These are phyloP conservation scores for Rhizopus arrhizus DNA, from an alignment of 371 early-diverging fungal species.

Conservation along the genomic window DNA sequence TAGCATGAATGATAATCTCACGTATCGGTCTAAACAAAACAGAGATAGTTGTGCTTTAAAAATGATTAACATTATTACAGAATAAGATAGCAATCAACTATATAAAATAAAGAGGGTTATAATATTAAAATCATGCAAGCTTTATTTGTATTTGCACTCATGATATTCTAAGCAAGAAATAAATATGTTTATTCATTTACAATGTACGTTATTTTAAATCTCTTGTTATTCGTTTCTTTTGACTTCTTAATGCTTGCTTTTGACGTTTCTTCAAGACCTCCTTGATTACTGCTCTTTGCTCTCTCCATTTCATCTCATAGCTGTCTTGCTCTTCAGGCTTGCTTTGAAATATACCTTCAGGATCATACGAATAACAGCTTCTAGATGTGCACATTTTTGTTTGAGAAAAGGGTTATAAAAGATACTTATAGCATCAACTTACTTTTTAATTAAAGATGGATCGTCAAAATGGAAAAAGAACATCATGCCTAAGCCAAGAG, in stretches of 20 bases:
- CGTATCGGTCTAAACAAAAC: no score
- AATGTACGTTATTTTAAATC: slow-evolving; percentile 16
- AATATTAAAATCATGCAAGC: no score
- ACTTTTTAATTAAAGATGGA: slow-evolving; percentile 43
- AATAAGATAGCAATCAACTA: no score
- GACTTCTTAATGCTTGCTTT: slow-evolving; percentile 33
- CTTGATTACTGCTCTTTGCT: slow-evolving; percentile 28
- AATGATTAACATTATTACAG: no score
- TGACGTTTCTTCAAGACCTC: slow-evolving; percentile 42
- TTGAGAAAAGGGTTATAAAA: not conserved
- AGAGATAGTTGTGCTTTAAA: no score
- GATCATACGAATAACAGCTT: slow-evolving; percentile 49
- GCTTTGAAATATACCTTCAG: slow-evolving; percentile 44
- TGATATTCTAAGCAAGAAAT: not conserved
- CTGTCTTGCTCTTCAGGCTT: slow-evolving; percentile 28
- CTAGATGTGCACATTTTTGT: slow-evolving; percentile 16
- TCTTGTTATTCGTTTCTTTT: slow-evolving; percentile 25
- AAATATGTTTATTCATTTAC: not conserved
- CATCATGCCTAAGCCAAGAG: slow-evolving; percentile 38
- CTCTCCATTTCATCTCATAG: slow-evolving; percentile 37
- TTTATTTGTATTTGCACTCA: no score
- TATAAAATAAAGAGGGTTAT: no score
- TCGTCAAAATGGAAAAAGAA: slow-evolving; percentile 50
- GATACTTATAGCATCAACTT: slow-evolving; percentile 5
- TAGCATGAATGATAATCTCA: no score